Conservation (phyloP, 495 filamentous ascomycete genomes). For the Evernia prunastri region DNA sequence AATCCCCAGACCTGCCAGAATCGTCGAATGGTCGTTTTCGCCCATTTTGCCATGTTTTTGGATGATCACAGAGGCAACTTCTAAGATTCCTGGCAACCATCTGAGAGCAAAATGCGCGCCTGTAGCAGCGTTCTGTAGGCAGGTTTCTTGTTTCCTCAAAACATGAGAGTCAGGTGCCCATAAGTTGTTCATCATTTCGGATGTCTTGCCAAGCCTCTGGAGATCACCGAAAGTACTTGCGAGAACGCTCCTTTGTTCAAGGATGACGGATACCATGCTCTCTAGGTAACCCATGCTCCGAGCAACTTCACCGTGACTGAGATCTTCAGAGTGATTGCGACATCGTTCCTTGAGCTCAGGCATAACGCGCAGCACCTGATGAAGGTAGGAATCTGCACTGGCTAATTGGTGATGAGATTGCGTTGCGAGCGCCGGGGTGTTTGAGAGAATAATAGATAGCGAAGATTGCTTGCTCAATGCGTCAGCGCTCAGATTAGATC, state of each 20-base stretch:
- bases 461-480: constrained; percentile 65
- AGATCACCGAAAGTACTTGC: constrained; percentile 38
- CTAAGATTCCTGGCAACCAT: constrained; percentile 48
- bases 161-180: constrained; percentile 35
- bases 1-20: constrained; percentile 39
- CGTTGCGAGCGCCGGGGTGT: constrained; percentile 30
- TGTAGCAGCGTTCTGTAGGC: constrained; percentile 18
- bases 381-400: constrained; percentile 62
- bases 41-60: constrained; percentile 57
- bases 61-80: constrained; percentile 40
- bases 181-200: constrained; percentile 37
- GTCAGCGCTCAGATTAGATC: constrained; percentile 64
- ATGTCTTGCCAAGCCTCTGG: constrained; percentile 32
- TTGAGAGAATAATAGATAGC: constrained; percentile 59
- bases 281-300: constrained; percentile 78
- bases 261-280: constrained; percentile 60
- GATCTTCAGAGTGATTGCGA: constrained; percentile 71
- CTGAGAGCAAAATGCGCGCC: constrained; percentile 28
- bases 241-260: constrained; percentile 59
- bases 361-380: constrained; percentile 66
- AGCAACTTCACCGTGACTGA: constrained; percentile 68
- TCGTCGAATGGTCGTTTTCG: constrained; percentile 36
- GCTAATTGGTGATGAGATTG: constrained; percentile 14
- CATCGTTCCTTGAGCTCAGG: constrained; percentile 57
- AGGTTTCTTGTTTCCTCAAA: constrained; percentile 19